Base-by-base conservation (phyloP, 176 grass and related monocot species). In the Puccinellia tenuiflora region DNA sequence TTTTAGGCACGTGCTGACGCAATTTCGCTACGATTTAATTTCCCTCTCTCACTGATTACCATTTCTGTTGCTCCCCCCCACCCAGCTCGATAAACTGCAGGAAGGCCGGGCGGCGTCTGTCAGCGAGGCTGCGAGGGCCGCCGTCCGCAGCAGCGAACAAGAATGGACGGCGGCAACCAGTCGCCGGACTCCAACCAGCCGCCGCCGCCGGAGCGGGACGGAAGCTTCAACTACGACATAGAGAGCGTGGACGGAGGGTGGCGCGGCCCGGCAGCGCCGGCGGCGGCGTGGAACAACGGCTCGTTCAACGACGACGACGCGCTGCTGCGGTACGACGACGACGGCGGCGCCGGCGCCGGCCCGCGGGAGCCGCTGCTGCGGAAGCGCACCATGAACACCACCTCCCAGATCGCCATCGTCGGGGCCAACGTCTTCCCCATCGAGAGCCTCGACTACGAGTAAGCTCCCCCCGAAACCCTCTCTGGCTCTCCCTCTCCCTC, bases 391-490 rank as follows among this genome's bases (percentile, higher is more conserved):
- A 56, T 86, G 76, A 95, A 95, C 81, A 91, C 92, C 25, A 95
- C 96, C 22, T 95, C 92, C 21, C 96, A 98, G 92, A 90, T 95
- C 40, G 96, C 96, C 60, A 95, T 98, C 43, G 79, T 98, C 68
- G 92, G 96, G 2, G 90, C 96, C 73, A 98, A 95, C 51, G 80
- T 98, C 56, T 98, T 80, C 85, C 85, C 92, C 21, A 57, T 98
- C 68, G 92, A 95, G 76, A 95, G 96, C 84, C 86, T 98, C 30
- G 96, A 98, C 81, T 98, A 95, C 45, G 96, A 98, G 96, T 98
- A 93, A 60, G 86, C 9, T 8, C 10, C 10, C 24, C 22, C n/a
- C n/a, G n/a, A n/a, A n/a, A n/a, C n/a, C n/a, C n/a, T n/a, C n/a
- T n/a, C n/a, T n/a, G n/a, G n/a, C n/a, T n/a, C n/a, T n/a, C n/a